Evolutionary conservation across 192 early-diverging fungal species (phyloP).

Genomic region (Pilobolus umbonatus): DNA sequence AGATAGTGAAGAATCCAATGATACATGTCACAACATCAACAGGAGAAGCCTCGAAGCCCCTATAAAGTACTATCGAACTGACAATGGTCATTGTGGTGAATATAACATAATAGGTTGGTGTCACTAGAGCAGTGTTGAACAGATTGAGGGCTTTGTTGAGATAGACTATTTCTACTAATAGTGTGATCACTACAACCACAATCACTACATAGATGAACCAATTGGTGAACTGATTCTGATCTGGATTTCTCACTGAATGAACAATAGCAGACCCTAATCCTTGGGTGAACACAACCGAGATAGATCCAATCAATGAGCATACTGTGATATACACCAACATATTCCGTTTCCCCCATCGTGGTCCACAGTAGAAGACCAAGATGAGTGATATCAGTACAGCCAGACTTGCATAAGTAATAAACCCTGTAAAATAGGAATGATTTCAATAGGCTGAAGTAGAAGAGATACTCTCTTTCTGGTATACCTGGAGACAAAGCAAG

Average conservation of each 20-base stretch:
- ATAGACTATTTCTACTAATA: slow-evolving; percentile 91
- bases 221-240: slow-evolving; percentile 78
- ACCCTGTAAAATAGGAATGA: slow-evolving; percentile 27
- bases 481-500: slow-evolving; percentile 23
- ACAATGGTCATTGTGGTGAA: slow-evolving; percentile 93
- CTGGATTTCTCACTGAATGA: slow-evolving; percentile 66
- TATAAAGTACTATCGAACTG: slow-evolving; percentile 81
- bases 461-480: neutral
- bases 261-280: slow-evolving; percentile 85
- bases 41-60: slow-evolving; percentile 71
- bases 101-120: slow-evolving; percentile 90
- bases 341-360: slow-evolving; percentile 70
- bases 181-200: slow-evolving; percentile 66
- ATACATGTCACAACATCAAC: slow-evolving; percentile 77
- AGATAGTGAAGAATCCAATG: slow-evolving; percentile 83
- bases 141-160: slow-evolving; percentile 95
- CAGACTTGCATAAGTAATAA: slow-evolving; percentile 66
- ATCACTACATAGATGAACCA: slow-evolving; percentile 83
- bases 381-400: slow-evolving; percentile 57
- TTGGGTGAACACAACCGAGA: slow-evolving; percentile 85
- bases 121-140: slow-evolving; percentile 86
- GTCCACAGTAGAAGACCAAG: slow-evolving; percentile 77
- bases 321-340: slow-evolving; percentile 89
- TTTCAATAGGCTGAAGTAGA: neutral
- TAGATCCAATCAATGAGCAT: slow-evolving; percentile 88